These are phyloP conservation scores for Pogostemon cablin DNA, from an alignment of 257 asterid genomes.

Conservation along the genomic window DNA sequence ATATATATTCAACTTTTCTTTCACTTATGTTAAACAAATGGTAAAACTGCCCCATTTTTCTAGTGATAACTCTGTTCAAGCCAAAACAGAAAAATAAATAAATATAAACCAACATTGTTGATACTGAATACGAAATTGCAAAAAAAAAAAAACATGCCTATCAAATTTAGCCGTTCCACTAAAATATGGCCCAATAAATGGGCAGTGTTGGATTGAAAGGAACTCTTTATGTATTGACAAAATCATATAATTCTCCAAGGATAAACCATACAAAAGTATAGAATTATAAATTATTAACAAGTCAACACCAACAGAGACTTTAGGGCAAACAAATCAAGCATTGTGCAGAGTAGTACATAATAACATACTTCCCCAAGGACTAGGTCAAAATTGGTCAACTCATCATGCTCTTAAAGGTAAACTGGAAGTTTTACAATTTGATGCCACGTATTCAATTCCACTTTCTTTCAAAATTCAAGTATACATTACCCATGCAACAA, in stretches of 20 bases:
- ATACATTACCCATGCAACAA: no score
- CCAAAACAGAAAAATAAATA: not conserved
- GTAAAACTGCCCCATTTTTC: conserved; percentile 1
- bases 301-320: no score
- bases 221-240: not conserved
- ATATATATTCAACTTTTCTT: not conserved
- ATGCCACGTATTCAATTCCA: no score
- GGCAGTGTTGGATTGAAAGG: conserved; percentile 21
- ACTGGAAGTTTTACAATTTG: not conserved
- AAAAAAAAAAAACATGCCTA: not conserved
- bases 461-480: no score
- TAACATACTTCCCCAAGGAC: not conserved
- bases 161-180: conserved; percentile 5
- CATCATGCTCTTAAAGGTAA: not conserved
- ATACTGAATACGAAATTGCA: not conserved
- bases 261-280: no score
- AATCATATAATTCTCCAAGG: no score
- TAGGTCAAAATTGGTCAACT: conserved; percentile 1
- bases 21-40: not conserved
- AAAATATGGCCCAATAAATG: conserved; percentile 22
- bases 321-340: no score
- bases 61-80: conserved; percentile 12
- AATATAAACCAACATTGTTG: not conserved
- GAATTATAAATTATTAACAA: no score
- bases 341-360: no score